phyloP scores from a whole-genome alignment of 345 rosid genomes.

The Erucastrum elatum region DNA sequence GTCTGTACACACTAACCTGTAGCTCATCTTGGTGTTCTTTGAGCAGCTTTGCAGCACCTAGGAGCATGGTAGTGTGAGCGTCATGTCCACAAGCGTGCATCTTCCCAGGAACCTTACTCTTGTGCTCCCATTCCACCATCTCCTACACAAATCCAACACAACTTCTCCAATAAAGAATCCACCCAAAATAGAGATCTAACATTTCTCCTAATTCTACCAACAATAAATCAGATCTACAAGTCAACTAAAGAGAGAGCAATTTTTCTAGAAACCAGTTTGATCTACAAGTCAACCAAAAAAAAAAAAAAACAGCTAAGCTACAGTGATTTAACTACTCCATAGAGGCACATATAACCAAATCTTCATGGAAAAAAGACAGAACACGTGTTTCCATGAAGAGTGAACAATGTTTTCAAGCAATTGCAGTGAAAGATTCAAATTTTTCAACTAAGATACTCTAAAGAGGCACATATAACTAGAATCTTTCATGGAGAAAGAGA shows the following conservation, averaged over 20 bases:
- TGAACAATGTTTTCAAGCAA: neutral
- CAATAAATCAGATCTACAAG: too few species aligned
- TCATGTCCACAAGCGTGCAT: constrained; percentile 97
- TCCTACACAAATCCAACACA: constrained; percentile 52
- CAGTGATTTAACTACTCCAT: neutral
- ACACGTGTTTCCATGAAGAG: neutral
- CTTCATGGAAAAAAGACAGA: neutral
- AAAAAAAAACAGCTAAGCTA: neutral
- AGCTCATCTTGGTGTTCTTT: constrained; percentile 48
- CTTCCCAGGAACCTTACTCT: constrained; percentile 74
- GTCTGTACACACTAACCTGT: constrained; percentile 8
- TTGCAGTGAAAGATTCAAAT: neutral
- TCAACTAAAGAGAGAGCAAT: neutral
- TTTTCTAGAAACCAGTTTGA: neutral
- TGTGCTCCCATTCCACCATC: constrained; percentile 89
- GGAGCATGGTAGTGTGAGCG: constrained; percentile 83
- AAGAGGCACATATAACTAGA: neutral
- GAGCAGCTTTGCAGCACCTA: constrained; percentile 81
- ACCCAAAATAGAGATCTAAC: neutral
- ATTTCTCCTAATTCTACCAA: too few species aligned
- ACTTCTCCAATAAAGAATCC: constrained; percentile 7
- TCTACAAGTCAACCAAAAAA: neutral
- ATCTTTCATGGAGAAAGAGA: neutral
- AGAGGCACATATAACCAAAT: neutral
- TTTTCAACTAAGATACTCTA: neutral